Percentiles rank a stretch among this genome's conserved stretches.
Evolutionary conservation across 2,329 filamentous ascomycete species (phyloP).

Genomic region (Fusarium sp.): DNA sequence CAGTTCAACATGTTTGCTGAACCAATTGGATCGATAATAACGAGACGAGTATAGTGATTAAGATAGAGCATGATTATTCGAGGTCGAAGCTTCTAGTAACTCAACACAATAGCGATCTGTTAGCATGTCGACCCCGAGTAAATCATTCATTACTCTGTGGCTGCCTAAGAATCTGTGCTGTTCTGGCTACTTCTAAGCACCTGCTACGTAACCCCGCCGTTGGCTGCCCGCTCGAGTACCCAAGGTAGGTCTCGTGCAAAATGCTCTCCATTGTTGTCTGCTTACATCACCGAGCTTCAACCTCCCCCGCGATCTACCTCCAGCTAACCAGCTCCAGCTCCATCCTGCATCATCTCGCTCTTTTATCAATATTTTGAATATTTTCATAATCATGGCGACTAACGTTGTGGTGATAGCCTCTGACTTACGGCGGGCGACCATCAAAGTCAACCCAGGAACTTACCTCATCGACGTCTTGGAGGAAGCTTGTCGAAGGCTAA

Average conservation of each 20-base stretch:
- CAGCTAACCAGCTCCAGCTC: background rate
- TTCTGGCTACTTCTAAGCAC: background rate
- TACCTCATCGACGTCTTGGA: slow-evolving; percentile 85
- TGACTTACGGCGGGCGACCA: slow-evolving; percentile 76
- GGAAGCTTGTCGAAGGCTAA: slow-evolving; percentile 87
- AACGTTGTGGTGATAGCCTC: slow-evolving; percentile 89
- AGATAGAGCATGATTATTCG: background rate
- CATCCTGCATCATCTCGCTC: background rate
- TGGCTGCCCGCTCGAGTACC: background rate
- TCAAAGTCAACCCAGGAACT: slow-evolving; percentile 85
- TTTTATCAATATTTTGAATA: background rate
- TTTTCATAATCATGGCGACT: slow-evolving; percentile 71
- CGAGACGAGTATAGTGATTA: background rate
- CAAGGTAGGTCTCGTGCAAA: background rate
- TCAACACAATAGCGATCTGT: background rate
- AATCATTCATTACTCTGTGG: slow-evolving; percentile 5
- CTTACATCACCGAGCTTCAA: slow-evolving; percentile 39
- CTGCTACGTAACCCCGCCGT: slow-evolving; percentile 25
- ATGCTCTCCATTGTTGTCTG: slow-evolving; percentile 1
- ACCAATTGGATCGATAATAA: background rate
- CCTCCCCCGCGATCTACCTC: slow-evolving; percentile 20
- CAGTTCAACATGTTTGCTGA: background rate
- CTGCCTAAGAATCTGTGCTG: slow-evolving; percentile 19
- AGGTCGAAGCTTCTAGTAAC: slow-evolving; percentile 19
- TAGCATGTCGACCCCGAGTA: background rate